Evolutionary conservation across 345 rosid genomes (phyloP).

Genomic region (Bruguiera parviflora): DNA sequence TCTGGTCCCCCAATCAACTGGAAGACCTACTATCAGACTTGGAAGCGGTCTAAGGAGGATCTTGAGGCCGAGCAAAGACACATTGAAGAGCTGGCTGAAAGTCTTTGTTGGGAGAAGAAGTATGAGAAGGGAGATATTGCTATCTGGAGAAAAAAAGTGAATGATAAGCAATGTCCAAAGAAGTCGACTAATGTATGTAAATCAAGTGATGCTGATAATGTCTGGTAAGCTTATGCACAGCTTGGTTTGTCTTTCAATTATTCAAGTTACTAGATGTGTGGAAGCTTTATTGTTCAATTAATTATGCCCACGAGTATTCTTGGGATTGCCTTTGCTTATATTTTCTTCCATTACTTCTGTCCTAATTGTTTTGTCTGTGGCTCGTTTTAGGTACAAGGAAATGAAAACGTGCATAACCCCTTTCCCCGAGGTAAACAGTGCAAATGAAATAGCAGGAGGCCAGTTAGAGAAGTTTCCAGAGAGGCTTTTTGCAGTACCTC

Average conservation of each 20-base stretch:
- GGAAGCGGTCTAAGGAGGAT: conserved; percentile 79
- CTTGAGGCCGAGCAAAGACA: conserved; percentile 76
- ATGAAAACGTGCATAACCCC: conserved; percentile 71
- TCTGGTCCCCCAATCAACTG: conserved; percentile 98
- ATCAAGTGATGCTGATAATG: conserved; percentile 51
- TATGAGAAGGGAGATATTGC: conserved; percentile 96
- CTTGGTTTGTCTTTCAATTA: neutral
- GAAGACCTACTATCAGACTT: conserved; percentile 80
- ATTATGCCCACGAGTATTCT: neutral
- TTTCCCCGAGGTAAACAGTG: conserved; percentile 57
- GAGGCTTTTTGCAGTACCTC: conserved; percentile 80
- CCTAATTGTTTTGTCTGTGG: conserved; percentile 14
- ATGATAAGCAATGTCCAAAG: conserved; percentile 59
- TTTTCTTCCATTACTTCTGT: neutral
- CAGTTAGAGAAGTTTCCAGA: conserved; percentile 80
- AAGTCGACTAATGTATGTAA: conserved; percentile 48
- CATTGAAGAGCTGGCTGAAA: conserved; percentile 77
- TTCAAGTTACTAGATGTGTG: too few species aligned
- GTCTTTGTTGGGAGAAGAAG: conserved; percentile 97
- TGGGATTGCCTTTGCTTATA: neutral
- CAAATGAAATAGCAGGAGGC: conserved; percentile 80
- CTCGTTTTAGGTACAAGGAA: conserved; percentile 60
- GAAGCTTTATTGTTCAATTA: too few species aligned
- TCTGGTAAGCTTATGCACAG: conserved; percentile 53
- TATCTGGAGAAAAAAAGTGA: conserved; percentile 64